phyloP scores from a whole-genome alignment of 129 eudicot species.

The Artemisia tridentata region DNA sequence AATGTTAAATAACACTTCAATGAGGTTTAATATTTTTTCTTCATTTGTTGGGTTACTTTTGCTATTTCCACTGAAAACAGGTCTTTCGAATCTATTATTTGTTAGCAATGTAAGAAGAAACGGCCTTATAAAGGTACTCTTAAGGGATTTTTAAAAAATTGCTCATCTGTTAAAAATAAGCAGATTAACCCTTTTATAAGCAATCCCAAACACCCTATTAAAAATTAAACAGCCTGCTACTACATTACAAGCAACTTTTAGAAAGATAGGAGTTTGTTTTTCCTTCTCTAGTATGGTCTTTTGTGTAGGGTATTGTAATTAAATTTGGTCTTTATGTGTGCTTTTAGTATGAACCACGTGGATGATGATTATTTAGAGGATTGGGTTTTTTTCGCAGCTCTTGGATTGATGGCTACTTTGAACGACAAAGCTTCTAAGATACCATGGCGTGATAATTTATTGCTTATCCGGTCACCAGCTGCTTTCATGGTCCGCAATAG shows the following conservation, averaged over 20 bases:
- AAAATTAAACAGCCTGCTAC: no score
- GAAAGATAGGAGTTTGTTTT: conserved; percentile 38
- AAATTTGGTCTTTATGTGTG: neutral
- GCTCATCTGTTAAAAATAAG: no score
- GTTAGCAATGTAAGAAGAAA: no score
- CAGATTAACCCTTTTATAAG: no score
- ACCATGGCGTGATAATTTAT: conserved; percentile 35
- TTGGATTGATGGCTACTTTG: conserved; percentile 77
- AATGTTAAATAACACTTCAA: no score
- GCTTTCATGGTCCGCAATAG: conserved; percentile 43
- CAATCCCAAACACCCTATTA: no score
- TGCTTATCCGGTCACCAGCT: conserved; percentile 33
- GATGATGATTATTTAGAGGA: conserved; percentile 86
- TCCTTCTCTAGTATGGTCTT: neutral
- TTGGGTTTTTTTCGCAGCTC: conserved; percentile 61
- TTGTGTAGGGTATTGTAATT: neutral
- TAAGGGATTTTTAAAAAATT: no score
- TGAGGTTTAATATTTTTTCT: no score
- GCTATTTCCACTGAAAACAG: no score
- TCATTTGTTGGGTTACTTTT: no score
- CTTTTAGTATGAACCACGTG: conserved; percentile 89
- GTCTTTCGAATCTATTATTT: no score
- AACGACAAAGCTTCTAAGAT: conserved; percentile 84
- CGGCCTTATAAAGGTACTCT: no score
- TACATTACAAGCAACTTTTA: conserved; percentile 41